A percentile compares a stretch with the other conserved stretches of the same genome.
phyloP scores from a whole-genome alignment of 345 rosid genomes.

The Pistacia integerrima region DNA sequence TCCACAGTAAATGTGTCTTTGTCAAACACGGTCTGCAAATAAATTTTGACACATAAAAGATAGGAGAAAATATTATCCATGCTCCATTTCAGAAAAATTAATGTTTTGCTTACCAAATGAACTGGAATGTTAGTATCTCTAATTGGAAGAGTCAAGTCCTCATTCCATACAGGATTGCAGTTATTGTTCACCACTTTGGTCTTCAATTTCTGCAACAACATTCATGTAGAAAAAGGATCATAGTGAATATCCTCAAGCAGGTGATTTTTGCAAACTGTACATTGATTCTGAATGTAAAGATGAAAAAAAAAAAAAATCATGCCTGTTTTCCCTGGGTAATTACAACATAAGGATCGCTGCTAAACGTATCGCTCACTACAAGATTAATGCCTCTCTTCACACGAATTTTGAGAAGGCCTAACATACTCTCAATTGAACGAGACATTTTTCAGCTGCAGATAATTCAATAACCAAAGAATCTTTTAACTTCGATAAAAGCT shows the following conservation, averaged over 20 bases:
- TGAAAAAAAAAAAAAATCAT: not conserved
- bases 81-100: not conserved
- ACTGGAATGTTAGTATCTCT: conserved; percentile 44
- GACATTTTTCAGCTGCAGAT: not conserved
- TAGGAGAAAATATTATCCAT: not conserved
- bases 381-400: conserved; percentile 37
- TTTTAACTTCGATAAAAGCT: too few species aligned
- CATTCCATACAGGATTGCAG: conserved; percentile 90
- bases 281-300: conserved; percentile 13
- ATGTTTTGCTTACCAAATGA: conserved; percentile 49
- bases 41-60: too few species aligned
- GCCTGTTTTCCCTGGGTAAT: conserved; percentile 50
- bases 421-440: conserved; percentile 27
- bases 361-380: conserved; percentile 38
- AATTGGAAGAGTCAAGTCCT: conserved; percentile 69
- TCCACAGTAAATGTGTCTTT: conserved; percentile 68
- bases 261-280: not conserved
- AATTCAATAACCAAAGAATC: not conserved
- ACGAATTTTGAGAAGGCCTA: conserved; percentile 38
- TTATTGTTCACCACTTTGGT: conserved; percentile 57
- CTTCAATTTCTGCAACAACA: conserved; percentile 59
- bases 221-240: not conserved
- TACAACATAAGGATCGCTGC: conserved; percentile 45
- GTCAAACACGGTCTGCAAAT: conserved; percentile 66
- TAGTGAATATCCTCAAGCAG: not conserved